These are phyloP conservation scores for Cryptococcus sp. DNA, from an alignment of 1,284 basidiomycete genomes.

Conservation along the genomic window DNA sequence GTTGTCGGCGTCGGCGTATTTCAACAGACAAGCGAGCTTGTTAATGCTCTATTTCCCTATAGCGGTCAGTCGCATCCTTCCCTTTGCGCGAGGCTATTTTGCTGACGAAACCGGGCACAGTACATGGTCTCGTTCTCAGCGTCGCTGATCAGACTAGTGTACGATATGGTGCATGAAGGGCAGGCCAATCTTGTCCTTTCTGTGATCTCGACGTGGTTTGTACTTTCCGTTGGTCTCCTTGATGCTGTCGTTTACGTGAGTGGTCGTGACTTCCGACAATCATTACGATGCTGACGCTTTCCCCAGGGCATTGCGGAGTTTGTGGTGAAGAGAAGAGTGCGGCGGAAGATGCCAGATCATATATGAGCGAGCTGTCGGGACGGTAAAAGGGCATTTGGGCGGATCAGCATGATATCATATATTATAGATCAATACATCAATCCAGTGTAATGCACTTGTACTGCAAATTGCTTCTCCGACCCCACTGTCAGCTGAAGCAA, in stretches of 20 bases:
- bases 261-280: constrained; percentile 7
- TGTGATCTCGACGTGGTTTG: constrained; percentile 42
- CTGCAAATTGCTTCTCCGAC: too few relatives aligned
- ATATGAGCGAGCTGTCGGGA: constrained; percentile 1
- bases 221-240: constrained; percentile 43
- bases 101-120: constrained; percentile 18
- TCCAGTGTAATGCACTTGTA: neutral
- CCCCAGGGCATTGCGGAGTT: constrained; percentile 47
- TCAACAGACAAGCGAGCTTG: constrained; percentile 50
- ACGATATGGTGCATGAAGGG: constrained; percentile 42
- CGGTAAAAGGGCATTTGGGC: too few relatives aligned
- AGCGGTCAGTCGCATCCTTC: constrained; percentile 33
- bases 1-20: constrained; percentile 46
- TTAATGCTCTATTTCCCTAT: constrained; percentile 52
- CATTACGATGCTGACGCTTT: too few relatives aligned
- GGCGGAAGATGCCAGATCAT: constrained; percentile 41
- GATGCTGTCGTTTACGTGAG: constrained; percentile 49
- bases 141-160: constrained; percentile 44
- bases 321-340: constrained; percentile 40
- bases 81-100: neutral
- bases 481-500: too few relatives aligned
- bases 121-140: constrained; percentile 48
- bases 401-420: neutral
- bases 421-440: neutral
- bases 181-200: constrained; percentile 27